Base-by-base conservation (phyloP, 2,329 filamentous ascomycete genomes). In the Tolypocladium album region DNA sequence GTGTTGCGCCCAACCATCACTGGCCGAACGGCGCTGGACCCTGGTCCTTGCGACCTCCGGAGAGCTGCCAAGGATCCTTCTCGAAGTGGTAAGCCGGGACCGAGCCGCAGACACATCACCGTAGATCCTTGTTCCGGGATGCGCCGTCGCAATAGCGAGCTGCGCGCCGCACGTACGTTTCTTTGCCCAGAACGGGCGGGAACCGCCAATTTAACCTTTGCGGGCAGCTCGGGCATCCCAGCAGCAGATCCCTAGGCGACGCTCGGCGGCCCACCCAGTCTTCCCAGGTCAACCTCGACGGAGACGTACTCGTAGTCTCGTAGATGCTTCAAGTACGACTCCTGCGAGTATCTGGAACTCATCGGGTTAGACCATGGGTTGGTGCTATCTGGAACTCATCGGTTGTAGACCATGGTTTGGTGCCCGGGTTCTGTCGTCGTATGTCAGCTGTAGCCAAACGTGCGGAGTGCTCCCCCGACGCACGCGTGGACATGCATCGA, bases 11-110 rank as follows among this genome's bases (percentile, higher is more conserved):
- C 20, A 27, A 34, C 4, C 15, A 38, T 38, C 36, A 38, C 36
- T 38, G 36, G 36, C 36, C 11, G 3, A 13, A 11, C 47, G 13
- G 47, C 4, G 27, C 4, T n/a, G 4, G 50, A 22, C 24, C 42
- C 42, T 47, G 50, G 31, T 40, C 45, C 57, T 42, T 52, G 12
- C 39, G 38, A 11, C 13, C 8, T 15, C n/a, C 31, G 24, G 4
- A 43, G 58, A 27, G 20, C 15, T 6, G 45, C 17, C 52, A 47
- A 40, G 62, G 43, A 58, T 55, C 61, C 50, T 61, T 58, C 62
- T 64, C 59, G 45, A 64, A 64, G 56, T 50, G 62, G 63, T 59
- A 65, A 61, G 57, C 63, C 62, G 61, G 61, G 42, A 50, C 47
- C 38, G 43, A 53, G 50, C 58, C 60, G 60, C 56, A 34, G 59